Evolutionary conservation across 768 basidiomycete species (phyloP).

Genomic region (Boletus speciosus): DNA sequence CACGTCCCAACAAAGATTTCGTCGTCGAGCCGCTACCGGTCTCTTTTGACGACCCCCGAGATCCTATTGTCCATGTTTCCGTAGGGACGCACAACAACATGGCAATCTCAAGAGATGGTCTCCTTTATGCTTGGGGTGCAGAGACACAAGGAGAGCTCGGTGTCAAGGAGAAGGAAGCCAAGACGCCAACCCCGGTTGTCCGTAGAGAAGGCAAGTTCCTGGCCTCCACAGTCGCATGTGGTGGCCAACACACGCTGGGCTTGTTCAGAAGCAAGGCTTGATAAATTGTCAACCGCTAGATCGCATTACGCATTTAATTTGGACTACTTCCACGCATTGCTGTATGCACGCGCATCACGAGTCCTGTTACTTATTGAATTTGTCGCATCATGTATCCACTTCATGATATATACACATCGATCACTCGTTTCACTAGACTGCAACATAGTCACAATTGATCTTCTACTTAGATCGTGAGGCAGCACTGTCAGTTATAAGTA

Average conservation of each 20-base stretch:
- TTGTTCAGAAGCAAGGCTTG: slow-evolving; percentile 61
- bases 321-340: slow-evolving; percentile 16
- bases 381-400: slow-evolving; percentile 14
- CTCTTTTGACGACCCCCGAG: slow-evolving; percentile 58
- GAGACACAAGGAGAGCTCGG: slow-evolving; percentile 78
- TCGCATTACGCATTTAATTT: slow-evolving; percentile 14
- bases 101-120: slow-evolving; percentile 63
- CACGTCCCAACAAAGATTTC: slow-evolving; percentile 53
- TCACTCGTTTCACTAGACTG: slow-evolving; percentile 8
- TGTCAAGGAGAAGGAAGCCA: slow-evolving; percentile 55
- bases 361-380: slow-evolving; percentile 16
- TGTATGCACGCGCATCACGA: slow-evolving; percentile 17
- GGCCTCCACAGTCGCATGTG: slow-evolving; percentile 54
- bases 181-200: slow-evolving; percentile 64
- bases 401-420: slow-evolving; percentile 11
- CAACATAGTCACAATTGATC: not conserved
- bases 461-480: no score
- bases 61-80: slow-evolving; percentile 63
- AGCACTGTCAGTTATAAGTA: slow-evolving; percentile 45
- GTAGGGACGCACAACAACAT: slow-evolving; percentile 72
- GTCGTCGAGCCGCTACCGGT: slow-evolving; percentile 64
- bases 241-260: slow-evolving; percentile 76
- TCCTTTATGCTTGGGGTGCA: slow-evolving; percentile 74
- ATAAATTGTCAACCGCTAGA: slow-evolving; percentile 8
- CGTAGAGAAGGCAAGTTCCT: slow-evolving; percentile 66